Evolutionary conservation across 169 alveolate species (phyloP), one percentile per base, ranked within the genome.

Genomic region (Plasmodium gallinaceum): DNA sequence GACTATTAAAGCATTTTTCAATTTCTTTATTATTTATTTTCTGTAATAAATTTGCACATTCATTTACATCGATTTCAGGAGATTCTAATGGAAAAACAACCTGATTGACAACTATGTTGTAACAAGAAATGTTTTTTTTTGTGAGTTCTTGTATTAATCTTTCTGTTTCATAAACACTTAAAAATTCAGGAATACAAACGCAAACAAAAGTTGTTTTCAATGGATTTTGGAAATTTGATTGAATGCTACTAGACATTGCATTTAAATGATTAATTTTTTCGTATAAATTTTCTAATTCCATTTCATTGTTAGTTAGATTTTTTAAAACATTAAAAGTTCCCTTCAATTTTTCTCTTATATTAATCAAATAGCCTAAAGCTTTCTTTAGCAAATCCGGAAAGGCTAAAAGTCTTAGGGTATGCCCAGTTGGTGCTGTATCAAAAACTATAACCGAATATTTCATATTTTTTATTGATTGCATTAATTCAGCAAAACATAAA

Each of bases 361-460:
- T 92, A 24, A 97, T 93, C 26, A 99, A 58, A 88, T 98, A 97
- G 16, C 96, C 95, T 24, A 98, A 87, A 7, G 98, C 99, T 92
- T 97, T 98, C 22, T 98, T 99, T 26, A 99, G 93, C 60, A 98
- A 90, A 43, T 95, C 96, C 0, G 99, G 99, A 94, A 99, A 98
- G 60, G 98, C 97, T 20, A 99, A 94, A 39, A 99, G 96, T 92
- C 99, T 97, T 48, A 99, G 93, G 12, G 99, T 99, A 91, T 99
- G 99, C 0, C 99, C 99, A 8, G 99, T 99, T 10, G 99, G 99
- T 22, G 99, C 99, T 2, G 99, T 99, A 78, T 99, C 99, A 89
- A 99, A 98, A 4, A 99, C 97, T 0, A 98, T 97, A 0, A 97
- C 95, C 73, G 98, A 97, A 86, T 97, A 99, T 69, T 97, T 94